These are phyloP conservation scores for Ramaria rubella DNA, from an alignment of 768 basidiomycete species.

Conservation along the genomic window DNA sequence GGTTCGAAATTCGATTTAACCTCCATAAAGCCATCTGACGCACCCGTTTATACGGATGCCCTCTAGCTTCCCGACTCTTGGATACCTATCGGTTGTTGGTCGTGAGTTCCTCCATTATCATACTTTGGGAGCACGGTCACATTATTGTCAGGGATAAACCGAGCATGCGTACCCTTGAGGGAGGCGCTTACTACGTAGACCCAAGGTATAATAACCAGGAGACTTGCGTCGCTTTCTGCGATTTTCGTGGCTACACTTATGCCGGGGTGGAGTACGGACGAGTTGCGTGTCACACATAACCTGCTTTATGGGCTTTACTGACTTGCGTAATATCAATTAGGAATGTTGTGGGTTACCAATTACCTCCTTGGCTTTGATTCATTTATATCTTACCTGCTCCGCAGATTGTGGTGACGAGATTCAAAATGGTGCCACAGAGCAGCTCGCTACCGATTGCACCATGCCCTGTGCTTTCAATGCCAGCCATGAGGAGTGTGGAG, in stretches of 20 bases:
- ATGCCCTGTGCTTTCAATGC: neutral
- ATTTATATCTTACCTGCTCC: no score
- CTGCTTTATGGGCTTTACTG: neutral
- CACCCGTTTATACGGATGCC: neutral
- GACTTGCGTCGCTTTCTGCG: neutral
- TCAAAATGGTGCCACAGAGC: neutral
- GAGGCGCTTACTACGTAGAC: neutral
- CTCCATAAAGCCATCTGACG: neutral
- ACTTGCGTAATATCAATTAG: neutral
- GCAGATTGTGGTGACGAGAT: neutral
- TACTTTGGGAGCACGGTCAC: neutral
- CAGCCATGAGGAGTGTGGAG: neutral
- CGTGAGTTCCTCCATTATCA: neutral
- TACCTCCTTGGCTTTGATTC: neutral
- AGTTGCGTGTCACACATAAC: neutral
- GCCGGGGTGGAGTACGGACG: neutral
- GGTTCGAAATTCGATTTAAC: neutral
- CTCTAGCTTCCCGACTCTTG: neutral
- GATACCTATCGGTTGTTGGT: neutral
- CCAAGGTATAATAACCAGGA: neutral
- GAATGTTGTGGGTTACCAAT: neutral
- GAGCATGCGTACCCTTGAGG: neutral
- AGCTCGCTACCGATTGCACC: neutral
- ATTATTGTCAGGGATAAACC: neutral
- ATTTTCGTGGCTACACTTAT: neutral